Evolutionary conservation across 2,329 filamentous ascomycete species (phyloP).

Genomic region (Trichoderma atrobrunneum): DNA sequence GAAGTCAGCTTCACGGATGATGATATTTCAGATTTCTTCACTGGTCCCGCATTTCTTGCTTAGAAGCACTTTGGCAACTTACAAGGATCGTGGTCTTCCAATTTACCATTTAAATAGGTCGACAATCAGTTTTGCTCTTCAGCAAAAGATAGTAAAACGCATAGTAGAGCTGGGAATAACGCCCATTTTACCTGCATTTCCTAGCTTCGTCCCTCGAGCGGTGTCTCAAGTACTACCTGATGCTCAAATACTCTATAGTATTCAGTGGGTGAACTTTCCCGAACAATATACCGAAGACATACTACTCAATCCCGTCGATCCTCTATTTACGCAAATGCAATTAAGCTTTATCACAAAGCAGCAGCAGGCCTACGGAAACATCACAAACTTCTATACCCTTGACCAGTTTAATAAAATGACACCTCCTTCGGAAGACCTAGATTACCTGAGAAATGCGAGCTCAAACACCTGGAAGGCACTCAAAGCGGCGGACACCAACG

Average conservation of each 20-base stretch:
- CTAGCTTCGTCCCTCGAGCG: not conserved
- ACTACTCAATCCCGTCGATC: not conserved
- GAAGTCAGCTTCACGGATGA: slow-evolving; percentile 24
- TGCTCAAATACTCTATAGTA: not conserved
- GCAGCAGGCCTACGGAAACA: not conserved
- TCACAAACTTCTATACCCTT: not conserved
- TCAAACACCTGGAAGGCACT: not conserved
- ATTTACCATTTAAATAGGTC: slow-evolving; percentile 39
- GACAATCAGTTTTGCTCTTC: not conserved
- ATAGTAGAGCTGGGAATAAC: not conserved
- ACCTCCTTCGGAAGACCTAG: not conserved
- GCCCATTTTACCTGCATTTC: not conserved
- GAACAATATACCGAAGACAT: not conserved
- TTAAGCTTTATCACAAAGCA: not conserved
- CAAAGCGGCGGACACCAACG: slow-evolving; percentile 28
- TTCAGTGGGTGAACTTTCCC: not conserved
- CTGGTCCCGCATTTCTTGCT: slow-evolving; percentile 48
- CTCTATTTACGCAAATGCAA: not conserved
- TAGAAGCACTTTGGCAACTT: slow-evolving; percentile 55
- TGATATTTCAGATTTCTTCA: slow-evolving; percentile 45
- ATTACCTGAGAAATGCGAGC: not conserved
- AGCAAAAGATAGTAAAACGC: not conserved
- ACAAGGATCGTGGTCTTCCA: slow-evolving; percentile 47
- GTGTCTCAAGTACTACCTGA: not conserved
- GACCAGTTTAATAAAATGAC: not conserved